Conservation (phyloP, 176 grass and related monocot species). For the Eleusine coracana region DNA sequence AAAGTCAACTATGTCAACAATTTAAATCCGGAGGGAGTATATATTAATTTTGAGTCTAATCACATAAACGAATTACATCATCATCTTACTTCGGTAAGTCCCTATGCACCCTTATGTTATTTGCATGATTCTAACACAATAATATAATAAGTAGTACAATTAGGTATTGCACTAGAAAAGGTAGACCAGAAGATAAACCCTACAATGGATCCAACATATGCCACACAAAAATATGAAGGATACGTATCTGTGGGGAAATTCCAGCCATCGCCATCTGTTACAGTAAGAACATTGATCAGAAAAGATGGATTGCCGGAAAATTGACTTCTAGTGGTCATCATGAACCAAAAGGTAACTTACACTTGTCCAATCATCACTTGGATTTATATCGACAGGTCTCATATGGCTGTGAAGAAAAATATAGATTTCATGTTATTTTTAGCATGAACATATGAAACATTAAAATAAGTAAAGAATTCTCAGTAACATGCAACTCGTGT, state of each 20-base stretch:
- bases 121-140: slow-evolving; percentile 11
- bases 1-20: too few relatives aligned
- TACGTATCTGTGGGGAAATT: slow-evolving; percentile 86
- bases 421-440: slow-evolving; percentile 34
- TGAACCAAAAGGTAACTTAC: slow-evolving; percentile 47
- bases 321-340: neutral
- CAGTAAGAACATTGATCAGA: slow-evolving; percentile 39
- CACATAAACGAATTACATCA: slow-evolving; percentile 40
- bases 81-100: slow-evolving; percentile 14
- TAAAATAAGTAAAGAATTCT: neutral
- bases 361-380: slow-evolving; percentile 85
- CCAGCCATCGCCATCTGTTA: slow-evolving; percentile 89
- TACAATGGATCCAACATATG: neutral
- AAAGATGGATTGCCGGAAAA: slow-evolving; percentile 26
- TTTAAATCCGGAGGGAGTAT: too few relatives aligned
- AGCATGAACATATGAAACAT: slow-evolving; percentile 9
- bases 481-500: neutral
- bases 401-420: slow-evolving; percentile 64
- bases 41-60: neutral
- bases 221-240: slow-evolving; percentile 50
- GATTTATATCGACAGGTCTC: slow-evolving; percentile 74
- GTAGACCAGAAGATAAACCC: slow-evolving; percentile 2
- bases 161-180: neutral
- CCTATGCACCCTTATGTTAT: neutral
- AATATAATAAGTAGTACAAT: slow-evolving; percentile 2